Percentiles rank a stretch among this genome's conserved stretches.
phyloP scores from a whole-genome alignment of 306 rosid species.

The Spatholobus suberectus region DNA sequence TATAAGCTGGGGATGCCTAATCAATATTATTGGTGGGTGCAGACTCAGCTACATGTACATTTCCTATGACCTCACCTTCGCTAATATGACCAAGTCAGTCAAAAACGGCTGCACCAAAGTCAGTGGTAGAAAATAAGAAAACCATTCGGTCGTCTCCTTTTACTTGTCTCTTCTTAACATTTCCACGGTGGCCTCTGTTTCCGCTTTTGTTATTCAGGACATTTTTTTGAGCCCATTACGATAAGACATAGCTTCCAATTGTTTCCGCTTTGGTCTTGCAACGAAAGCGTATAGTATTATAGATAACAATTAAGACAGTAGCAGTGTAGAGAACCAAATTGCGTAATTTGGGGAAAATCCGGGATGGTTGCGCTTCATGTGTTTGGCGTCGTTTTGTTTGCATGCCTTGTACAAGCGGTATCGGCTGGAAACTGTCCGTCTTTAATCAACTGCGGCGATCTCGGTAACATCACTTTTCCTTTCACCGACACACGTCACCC shows the following conservation, averaged over 20 bases:
- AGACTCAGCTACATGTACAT: neutral
- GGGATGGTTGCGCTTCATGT: neutral
- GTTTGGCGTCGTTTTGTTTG: neutral
- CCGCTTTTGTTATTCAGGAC: neutral
- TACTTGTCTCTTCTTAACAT: neutral
- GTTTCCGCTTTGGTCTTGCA: no score
- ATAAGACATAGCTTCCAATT: no score
- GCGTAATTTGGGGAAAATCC: neutral
- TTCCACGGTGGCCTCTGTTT: neutral
- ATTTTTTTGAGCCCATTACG: neutral
- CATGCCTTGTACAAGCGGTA: neutral
- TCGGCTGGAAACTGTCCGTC: neutral
- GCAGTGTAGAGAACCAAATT: neutral
- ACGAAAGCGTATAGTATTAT: no score
- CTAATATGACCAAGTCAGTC: neutral
- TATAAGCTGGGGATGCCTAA: neutral
- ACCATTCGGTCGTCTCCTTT: neutral
- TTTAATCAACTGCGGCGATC: neutral
- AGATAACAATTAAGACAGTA: neutral
- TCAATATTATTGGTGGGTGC: neutral
- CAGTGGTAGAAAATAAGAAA: neutral
- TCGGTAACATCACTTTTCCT: neutral
- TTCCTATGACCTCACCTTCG: neutral
- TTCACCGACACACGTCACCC: neutral
- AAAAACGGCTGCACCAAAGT: neutral